A percentile compares a stretch with the other conserved stretches of the same genome.
phyloP scores from a whole-genome alignment of 345 rosid genomes.

The Salix dunnii region DNA sequence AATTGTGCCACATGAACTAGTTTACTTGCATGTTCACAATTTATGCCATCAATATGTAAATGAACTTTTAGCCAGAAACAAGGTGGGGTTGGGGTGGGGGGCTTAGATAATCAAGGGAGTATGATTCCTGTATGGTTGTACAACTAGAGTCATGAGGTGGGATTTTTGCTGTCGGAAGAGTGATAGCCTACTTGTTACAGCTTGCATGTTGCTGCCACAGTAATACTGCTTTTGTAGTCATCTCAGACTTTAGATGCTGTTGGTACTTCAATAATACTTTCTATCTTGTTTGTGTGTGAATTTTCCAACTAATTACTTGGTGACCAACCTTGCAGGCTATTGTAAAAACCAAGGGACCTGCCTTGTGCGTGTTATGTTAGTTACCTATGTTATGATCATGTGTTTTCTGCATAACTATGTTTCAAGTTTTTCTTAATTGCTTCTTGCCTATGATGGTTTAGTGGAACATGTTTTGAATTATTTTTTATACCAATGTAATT shows the following conservation, averaged over 20 bases:
- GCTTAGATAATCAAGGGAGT: too few species aligned
- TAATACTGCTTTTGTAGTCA: neutral
- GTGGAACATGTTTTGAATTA: neutral
- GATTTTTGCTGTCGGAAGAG: neutral
- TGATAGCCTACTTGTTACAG: neutral
- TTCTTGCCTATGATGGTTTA: neutral
- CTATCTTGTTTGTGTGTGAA: neutral
- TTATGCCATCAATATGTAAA: neutral
- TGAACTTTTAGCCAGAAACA: neutral
- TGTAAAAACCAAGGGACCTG: neutral
- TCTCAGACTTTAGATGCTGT: neutral
- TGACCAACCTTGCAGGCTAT: neutral
- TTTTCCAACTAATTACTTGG: neutral
- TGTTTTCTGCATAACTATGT: too few species aligned
- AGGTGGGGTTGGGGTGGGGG: too few species aligned
- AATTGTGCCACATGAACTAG: too few species aligned
- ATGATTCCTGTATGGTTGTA: neutral
- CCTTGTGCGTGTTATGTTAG: neutral
- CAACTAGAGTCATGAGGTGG: neutral
- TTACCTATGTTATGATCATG: neutral
- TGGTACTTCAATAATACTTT: neutral
- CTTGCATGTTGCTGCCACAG: neutral
- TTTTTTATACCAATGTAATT: too few species aligned
- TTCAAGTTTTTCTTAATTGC: neutral
- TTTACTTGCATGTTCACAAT: neutral